Conservation (phyloP, 441 rosid genomes). For the Populus hybrid region DNA sequence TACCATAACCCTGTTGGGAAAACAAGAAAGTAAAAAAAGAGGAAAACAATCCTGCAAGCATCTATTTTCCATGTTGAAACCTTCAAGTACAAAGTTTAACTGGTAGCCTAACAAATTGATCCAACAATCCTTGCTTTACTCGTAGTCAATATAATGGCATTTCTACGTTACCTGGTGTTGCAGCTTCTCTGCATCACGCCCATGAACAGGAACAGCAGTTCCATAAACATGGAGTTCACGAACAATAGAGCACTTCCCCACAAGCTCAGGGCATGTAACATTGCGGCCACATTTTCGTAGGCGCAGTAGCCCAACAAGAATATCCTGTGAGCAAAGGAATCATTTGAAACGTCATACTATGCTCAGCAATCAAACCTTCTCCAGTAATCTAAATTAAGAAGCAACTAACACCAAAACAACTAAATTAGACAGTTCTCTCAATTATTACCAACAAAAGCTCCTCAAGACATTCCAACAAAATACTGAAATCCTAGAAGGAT, state of each 20-base stretch:
- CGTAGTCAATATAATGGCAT: background rate
- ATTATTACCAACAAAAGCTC: background rate
- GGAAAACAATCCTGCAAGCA: background rate
- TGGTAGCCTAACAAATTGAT: background rate
- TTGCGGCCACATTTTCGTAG: conserved; percentile 88
- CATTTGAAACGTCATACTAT: background rate
- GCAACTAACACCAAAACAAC: background rate
- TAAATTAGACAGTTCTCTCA: background rate
- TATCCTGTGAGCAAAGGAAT: conserved; percentile 58
- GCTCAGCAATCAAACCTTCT: background rate
- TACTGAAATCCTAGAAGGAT: background rate
- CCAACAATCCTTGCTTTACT: background rate
- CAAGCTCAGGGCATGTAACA: conserved; percentile 86
- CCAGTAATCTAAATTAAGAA: background rate
- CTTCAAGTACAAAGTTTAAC: background rate
- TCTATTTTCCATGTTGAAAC: background rate
- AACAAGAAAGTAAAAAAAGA: background rate
- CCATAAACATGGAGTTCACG: conserved; percentile 99
- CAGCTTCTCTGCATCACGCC: conserved; percentile 87
- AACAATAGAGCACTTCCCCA: conserved; percentile 85
- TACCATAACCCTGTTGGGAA: conserved; percentile 75
- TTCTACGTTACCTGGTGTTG: conserved; percentile 81
- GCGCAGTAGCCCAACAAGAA: conserved; percentile 93
- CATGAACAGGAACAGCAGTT: conserved; percentile 99
- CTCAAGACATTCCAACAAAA: background rate